phyloP scores from a whole-genome alignment of 2,329 filamentous ascomycete genomes.

The Pyrenophora graminea region DNA sequence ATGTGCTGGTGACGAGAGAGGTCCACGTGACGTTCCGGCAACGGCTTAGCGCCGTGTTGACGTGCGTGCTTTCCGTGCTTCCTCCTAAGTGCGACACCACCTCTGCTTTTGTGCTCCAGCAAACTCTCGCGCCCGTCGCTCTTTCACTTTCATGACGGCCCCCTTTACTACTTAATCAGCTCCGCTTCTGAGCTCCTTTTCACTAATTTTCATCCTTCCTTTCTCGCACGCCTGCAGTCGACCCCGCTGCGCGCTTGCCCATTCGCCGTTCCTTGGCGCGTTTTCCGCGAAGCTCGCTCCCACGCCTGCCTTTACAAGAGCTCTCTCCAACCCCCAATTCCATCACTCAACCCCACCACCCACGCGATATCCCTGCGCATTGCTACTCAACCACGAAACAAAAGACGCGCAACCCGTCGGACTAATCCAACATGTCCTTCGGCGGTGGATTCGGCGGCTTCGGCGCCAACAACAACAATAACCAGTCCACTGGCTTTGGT shows the following conservation, averaged over 20 bases:
- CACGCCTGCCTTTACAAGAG: conserved; percentile 24
- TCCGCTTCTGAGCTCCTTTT: conserved; percentile 28
- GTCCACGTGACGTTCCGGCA: conserved; percentile 24
- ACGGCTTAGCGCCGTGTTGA: conserved; percentile 16
- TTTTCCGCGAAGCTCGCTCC: conserved; percentile 34
- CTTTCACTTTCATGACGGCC: conserved; percentile 35
- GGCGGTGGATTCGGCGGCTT: conserved; percentile 55
- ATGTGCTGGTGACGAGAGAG: conserved; percentile 7
- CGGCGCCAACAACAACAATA: conserved; percentile 45
- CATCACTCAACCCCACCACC: conserved; percentile 24
- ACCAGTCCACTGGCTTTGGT: conserved; percentile 41
- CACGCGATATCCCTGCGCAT: conserved; percentile 26
- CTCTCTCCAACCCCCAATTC: conserved; percentile 17
- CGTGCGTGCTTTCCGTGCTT: conserved; percentile 3
- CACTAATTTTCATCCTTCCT: conserved; percentile 25
- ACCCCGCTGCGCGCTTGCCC: conserved; percentile 28
- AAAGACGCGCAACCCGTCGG: conserved; percentile 31
- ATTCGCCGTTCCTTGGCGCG: conserved; percentile 37
- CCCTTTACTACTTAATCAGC: conserved; percentile 38
- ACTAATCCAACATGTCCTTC: conserved; percentile 52
- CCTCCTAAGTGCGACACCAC: conserved; percentile 23
- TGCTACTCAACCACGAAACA: conserved; percentile 19
- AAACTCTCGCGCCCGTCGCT: conserved; percentile 25
- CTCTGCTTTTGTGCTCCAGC: conserved; percentile 16
- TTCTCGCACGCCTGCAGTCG: conserved; percentile 14